These are phyloP conservation scores for Gloeostereum incarnatum DNA, from an alignment of 768 basidiomycete genomes.

Conservation along the genomic window DNA sequence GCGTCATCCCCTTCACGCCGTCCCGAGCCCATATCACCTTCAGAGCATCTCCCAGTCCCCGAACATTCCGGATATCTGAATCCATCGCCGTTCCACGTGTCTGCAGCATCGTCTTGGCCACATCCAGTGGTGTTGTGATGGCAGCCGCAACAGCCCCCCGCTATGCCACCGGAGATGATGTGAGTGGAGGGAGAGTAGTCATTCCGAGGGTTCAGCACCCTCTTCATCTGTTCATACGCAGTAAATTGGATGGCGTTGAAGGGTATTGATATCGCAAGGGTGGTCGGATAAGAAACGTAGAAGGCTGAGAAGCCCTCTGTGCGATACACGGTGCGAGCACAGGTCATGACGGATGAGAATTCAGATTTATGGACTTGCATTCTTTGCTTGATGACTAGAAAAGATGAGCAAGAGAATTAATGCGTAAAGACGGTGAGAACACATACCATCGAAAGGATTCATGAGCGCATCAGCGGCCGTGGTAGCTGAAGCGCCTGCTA, in stretches of 20 bases:
- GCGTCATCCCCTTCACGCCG: slow-evolving; percentile 74
- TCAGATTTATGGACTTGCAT: slow-evolving; percentile 97
- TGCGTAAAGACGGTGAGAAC: slow-evolving; percentile 7
- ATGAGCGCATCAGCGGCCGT: slow-evolving; percentile 95
- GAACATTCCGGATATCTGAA: slow-evolving; percentile 70
- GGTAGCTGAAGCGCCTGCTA: slow-evolving; percentile 92
- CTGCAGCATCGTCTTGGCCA: slow-evolving; percentile 95
- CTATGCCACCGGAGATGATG: slow-evolving; percentile 83
- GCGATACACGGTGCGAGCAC: slow-evolving; percentile 76
- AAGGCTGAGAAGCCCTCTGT: slow-evolving; percentile 86
- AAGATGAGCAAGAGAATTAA: slow-evolving; percentile 10
- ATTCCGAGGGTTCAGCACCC: slow-evolving; percentile 72
- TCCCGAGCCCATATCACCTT: slow-evolving; percentile 82
- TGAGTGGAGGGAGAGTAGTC: slow-evolving; percentile 92
- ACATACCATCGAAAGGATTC: slow-evolving; percentile 98
- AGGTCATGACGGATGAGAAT: slow-evolving; percentile 81
- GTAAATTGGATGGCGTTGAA: slow-evolving; percentile 98
- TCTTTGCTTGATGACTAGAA: slow-evolving; percentile 93
- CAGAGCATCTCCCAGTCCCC: slow-evolving; percentile 83
- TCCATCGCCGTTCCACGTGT: slow-evolving; percentile 90
- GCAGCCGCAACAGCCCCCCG: slow-evolving; percentile 93
- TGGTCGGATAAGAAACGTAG: slow-evolving; percentile 98
- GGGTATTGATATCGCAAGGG: slow-evolving; percentile 91
- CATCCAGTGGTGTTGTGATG: slow-evolving; percentile 93
- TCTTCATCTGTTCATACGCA: slow-evolving; percentile 91